Evolutionary conservation across 2,329 filamentous ascomycete genomes (phyloP).

Genomic region (Trichoderma sp.): DNA sequence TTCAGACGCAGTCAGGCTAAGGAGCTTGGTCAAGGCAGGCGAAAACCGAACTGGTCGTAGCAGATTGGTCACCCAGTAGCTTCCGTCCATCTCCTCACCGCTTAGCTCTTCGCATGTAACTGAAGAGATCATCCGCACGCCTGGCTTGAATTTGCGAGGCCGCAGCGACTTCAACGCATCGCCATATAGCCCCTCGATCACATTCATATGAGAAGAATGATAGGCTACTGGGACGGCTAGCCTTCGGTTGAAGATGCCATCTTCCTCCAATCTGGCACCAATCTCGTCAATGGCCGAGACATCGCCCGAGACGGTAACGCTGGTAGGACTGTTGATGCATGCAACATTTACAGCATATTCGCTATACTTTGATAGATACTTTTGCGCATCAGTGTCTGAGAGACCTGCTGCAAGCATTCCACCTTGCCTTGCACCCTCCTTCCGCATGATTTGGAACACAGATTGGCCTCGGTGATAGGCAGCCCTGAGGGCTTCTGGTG

Average conservation of each 20-base stretch:
- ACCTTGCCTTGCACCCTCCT: conserved; percentile 7
- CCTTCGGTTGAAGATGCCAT: conserved; percentile 48
- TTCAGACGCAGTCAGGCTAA: not conserved
- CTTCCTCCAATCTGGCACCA: conserved; percentile 40
- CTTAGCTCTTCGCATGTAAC: conserved; percentile 18
- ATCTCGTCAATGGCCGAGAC: conserved; percentile 43
- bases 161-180: conserved; percentile 30
- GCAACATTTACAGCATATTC: conserved; percentile 24
- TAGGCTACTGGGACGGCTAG: conserved; percentile 52
- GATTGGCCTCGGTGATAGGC: conserved; percentile 26
- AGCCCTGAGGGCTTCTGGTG: conserved; percentile 37
- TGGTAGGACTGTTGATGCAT: conserved; percentile 29
- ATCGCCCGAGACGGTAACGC: conserved; percentile 30
- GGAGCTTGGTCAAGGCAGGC: conserved; percentile 20
- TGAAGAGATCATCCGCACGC: conserved; percentile 29
- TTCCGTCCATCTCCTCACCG: conserved; percentile 19
- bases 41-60: conserved; percentile 26
- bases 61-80: conserved; percentile 28
- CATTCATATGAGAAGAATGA: conserved; percentile 41
- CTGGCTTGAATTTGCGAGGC: conserved; percentile 17
- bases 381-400: conserved; percentile 23
- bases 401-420: conserved; percentile 27
- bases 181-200: conserved; percentile 33
- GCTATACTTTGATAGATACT: conserved; percentile 22
- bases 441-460: conserved; percentile 15